These are phyloP conservation scores for Juncus inflexus DNA, from an alignment of 176 grass and related monocot species.

Conservation along the genomic window DNA sequence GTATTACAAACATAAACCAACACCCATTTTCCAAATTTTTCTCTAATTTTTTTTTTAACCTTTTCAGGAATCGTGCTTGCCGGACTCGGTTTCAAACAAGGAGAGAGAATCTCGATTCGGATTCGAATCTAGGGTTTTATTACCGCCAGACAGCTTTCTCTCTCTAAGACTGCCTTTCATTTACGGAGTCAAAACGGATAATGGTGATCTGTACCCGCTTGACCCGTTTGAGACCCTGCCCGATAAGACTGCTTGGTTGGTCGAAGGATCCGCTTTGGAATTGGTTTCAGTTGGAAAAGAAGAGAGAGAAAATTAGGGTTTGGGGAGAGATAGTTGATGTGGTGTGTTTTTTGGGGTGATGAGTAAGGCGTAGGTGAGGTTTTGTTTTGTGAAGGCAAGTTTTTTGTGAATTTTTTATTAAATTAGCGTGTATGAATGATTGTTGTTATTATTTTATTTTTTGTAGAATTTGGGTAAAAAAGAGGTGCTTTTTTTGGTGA, in stretches of 20 bases:
- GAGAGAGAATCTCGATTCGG: slow-evolving; percentile 64
- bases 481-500: too few relatives aligned
- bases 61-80: slow-evolving; percentile 68
- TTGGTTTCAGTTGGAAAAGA: slow-evolving; percentile 49
- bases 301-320: too few relatives aligned
- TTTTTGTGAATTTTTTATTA: too few relatives aligned
- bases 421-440: too few relatives aligned
- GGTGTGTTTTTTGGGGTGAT: slow-evolving; percentile 4
- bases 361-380: slow-evolving; percentile 21
- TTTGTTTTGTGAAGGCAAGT: neutral
- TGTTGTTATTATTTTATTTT: too few relatives aligned
- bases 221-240: slow-evolving; percentile 58
- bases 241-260: slow-evolving; percentile 78
- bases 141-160: slow-evolving; percentile 93
- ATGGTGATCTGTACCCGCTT: slow-evolving; percentile 46
- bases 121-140: slow-evolving; percentile 61
- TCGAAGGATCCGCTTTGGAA: slow-evolving; percentile 80
- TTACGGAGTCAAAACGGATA: slow-evolving; percentile 62
- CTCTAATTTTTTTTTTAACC: slow-evolving; percentile 11
- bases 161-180: slow-evolving; percentile 87
- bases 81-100: slow-evolving; percentile 43
- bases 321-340: slow-evolving; percentile 19
- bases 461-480: too few relatives aligned
- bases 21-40: slow-evolving; percentile 12
- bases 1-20: slow-evolving; percentile 1